These are phyloP conservation scores for Xylaria palmicola DNA, from an alignment of 495 filamentous ascomycete genomes.

Conservation along the genomic window DNA sequence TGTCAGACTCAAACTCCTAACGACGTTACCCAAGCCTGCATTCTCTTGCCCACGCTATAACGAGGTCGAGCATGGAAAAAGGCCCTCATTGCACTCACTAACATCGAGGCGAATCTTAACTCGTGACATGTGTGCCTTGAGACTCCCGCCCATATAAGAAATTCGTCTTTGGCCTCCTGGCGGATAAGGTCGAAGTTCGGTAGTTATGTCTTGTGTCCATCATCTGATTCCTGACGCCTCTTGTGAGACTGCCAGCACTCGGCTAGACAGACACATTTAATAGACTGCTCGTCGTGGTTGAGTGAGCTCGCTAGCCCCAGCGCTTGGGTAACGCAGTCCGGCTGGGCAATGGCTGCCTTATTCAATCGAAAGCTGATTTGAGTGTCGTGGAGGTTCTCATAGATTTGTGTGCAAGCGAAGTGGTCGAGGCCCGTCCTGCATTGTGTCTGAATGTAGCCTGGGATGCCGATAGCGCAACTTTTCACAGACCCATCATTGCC, in stretches of 20 bases:
- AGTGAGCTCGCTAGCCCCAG: neutral
- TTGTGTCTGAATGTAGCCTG: neutral
- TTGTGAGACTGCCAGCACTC: constrained; percentile 3
- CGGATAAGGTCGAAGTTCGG: neutral
- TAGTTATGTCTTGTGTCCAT: neutral
- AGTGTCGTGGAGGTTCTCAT: constrained; percentile 9
- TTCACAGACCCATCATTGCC: neutral
- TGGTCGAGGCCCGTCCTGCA: constrained; percentile 2
- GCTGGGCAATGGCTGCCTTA: constrained; percentile 5
- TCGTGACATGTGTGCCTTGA: neutral
- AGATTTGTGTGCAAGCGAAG: constrained; percentile 5
- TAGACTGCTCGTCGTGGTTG: neutral
- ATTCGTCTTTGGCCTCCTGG: neutral
- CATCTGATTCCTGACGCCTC: neutral
- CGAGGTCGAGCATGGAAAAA: neutral
- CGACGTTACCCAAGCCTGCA: neutral
- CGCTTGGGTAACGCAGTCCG: constrained; percentile 6
- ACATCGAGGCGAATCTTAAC: neutral
- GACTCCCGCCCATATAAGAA: neutral
- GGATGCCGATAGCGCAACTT: neutral
- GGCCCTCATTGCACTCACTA: neutral
- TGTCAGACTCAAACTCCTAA: no score
- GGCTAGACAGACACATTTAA: constrained; percentile 6
- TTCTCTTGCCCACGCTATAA: neutral
- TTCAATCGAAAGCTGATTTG: constrained; percentile 1